Evolutionary conservation across 2,329 filamentous ascomycete species (phyloP), one percentile per base, ranked within the genome.

Genomic region (Cladosporium velox): DNA sequence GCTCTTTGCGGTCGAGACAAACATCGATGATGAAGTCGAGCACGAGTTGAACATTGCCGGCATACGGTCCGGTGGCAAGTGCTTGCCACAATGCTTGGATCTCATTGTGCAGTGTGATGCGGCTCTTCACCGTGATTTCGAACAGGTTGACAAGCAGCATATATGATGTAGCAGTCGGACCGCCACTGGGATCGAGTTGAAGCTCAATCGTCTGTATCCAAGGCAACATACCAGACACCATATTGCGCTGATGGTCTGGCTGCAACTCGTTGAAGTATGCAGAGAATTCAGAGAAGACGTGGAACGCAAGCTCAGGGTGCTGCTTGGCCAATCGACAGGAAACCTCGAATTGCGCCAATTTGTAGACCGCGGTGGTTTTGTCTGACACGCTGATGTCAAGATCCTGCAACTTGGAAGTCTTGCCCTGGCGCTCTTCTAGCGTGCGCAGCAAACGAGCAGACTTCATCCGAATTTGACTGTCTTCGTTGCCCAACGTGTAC

Each of bases 341-440:
- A 26, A 96, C 96, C 75, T 98, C 94, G 70, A 97, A 98, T 75
- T 99, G 95, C 0, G 96, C 95, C 54, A 96, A 84, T 79, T 99
- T 99, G 80, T 98, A 99, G 2, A 99, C 94, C 0, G 94, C 93
- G 70, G 96, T 96, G 0, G 96, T 99, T 79, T 97, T 98, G 79
- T 99, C 96, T 0, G 94, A 96, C 66, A 99, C 95, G 76, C 93
- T 97, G 73, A 99, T 98, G 74, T 99, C 95, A 67, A 97, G 96
- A 76, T 99, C 95, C 75, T 97, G 92, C 7, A 99, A 88, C 75
- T 96, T 96, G 1, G 94, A 97, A 70, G 88, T 95, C 70, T 91
- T 90, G 69, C 90, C 87, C 70, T 95, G 91, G 28, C 92, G 87
- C 70, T 93, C 88, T 77, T 98, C 95, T 1, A 98, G 82, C 0